phyloP scores from a whole-genome alignment of 1,284 basidiomycete genomes.

The Wolfiporia cocos region DNA sequence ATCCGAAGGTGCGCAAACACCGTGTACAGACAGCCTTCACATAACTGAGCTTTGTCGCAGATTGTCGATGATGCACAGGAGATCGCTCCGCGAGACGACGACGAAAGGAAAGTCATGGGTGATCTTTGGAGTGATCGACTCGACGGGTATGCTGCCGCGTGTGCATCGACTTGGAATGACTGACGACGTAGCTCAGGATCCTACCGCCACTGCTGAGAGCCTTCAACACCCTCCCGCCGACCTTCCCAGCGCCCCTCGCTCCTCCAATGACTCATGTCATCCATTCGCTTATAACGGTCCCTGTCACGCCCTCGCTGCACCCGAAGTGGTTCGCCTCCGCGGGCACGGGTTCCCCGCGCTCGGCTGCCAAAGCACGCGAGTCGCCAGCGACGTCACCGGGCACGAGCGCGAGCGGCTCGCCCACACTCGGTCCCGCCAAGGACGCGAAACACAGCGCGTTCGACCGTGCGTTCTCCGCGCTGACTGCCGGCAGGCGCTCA shows the following conservation, averaged over 20 bases:
- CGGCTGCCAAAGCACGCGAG: conserved; percentile 21
- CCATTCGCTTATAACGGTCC: conserved; percentile 68
- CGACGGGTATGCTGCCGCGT: conserved; percentile 45
- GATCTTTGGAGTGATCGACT: conserved; percentile 68
- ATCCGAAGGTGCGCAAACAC: conserved; percentile 42
- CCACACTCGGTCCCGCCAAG: conserved; percentile 26
- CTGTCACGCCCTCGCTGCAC: conserved; percentile 49
- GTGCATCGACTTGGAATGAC: not conserved
- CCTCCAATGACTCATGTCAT: conserved; percentile 70
- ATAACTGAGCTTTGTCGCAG: conserved; percentile 20
- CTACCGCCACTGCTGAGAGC: conserved; percentile 54
- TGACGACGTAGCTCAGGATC: conserved; percentile 31
- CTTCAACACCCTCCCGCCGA: conserved; percentile 55
- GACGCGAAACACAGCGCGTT: conserved; percentile 44
- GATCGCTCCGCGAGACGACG: conserved; percentile 13
- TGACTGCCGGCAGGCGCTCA: conserved; percentile 50
- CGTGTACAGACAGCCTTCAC: not conserved
- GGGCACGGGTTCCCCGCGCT: conserved; percentile 20
- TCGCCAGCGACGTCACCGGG: conserved; percentile 10
- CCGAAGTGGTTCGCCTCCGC: conserved; percentile 41
- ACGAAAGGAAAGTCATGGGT: conserved; percentile 38
- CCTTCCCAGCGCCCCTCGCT: conserved; percentile 54
- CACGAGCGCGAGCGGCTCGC: conserved; percentile 31
- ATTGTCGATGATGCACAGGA: conserved; percentile 27
- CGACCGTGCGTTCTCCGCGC: conserved; percentile 56